Base-by-base conservation (phyloP, 257 asterid genomes). In the Solanum habrochaites region DNA sequence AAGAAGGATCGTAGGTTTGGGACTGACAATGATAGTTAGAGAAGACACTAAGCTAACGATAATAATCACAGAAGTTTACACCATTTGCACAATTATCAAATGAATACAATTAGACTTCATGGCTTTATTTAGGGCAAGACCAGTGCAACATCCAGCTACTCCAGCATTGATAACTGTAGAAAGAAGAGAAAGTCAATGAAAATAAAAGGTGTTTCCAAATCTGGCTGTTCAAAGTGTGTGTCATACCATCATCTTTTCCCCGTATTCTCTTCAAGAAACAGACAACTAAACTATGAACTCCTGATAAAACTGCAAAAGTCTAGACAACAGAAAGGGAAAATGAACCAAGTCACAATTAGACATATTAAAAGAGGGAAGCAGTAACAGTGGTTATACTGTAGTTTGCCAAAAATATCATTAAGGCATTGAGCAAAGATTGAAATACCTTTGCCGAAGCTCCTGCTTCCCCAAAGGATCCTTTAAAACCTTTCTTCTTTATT, bases 61-160 rank as follows among this genome's bases (percentile, higher is more conserved):
- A 73, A 72, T 20, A 72, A 37, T 21, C 8, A 3, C 5, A 39
- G 20, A 73, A 37, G 6, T 73, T 37, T 73, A 73, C 31, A 0
- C 31, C 18, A 0, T 73, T 37, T 21, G 81, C 81, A 73, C 49
- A 37, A 73, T 37, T 37, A 73, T 20, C 18, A 73, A 73, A 73
- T 37, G 49, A 73, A 73, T 35, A 21, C 49, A 37, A 37, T 37
- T 37, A 37, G 31, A 71, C 81, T 73, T 73, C 81, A 73, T 37
- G 31, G 49, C 2, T 73, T 10, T 73, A 21, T 21, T 96, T 72
- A 96, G 92, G 39, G 98, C 99, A 89, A 96, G 98, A 86, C 99
- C 99, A 27, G 99, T 96, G 91, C 99, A 96, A 88, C 99, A 96
- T 52, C 98, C 99, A 82, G 99, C 99, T 85, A 96, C 98, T 45